Conservation (phyloP, 73 alveolate species). For the Blepharisma stoltei region DNA sequence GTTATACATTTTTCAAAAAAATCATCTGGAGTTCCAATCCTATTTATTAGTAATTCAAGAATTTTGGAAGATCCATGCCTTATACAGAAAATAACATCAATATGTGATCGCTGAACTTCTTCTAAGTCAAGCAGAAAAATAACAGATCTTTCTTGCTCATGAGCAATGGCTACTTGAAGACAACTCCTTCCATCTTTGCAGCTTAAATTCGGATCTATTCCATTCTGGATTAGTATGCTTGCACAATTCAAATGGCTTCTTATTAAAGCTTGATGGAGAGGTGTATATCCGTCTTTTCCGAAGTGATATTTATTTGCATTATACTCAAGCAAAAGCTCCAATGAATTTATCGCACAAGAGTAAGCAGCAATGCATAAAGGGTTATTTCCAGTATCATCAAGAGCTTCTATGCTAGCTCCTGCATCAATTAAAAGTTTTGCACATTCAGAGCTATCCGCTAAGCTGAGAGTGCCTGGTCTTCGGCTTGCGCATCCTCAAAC, state of each 20-base stretch:
- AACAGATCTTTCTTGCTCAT: too few relatives aligned
- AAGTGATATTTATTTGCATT: not conserved
- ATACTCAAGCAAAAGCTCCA: not conserved
- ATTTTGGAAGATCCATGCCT: not conserved
- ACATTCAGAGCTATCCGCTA: not conserved
- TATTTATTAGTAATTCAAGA: not conserved
- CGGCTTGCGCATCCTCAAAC: not conserved
- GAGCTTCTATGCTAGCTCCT: not conserved
- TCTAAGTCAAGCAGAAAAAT: not conserved
- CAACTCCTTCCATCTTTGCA: conserved; percentile 68
- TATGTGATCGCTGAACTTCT: not conserved
- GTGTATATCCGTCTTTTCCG: not conserved
- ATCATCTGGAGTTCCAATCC: not conserved
- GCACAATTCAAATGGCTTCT: too few relatives aligned
- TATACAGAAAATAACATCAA: not conserved
- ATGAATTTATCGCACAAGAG: not conserved
- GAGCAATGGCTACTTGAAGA: too few relatives aligned
- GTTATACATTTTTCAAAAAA: too few relatives aligned
- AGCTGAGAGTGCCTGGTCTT: not conserved
- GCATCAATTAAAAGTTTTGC: conserved; percentile 12
- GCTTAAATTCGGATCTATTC: conserved; percentile 65
- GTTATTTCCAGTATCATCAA: not conserved
- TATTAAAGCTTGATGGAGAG: not conserved
- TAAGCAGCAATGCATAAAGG: conserved; percentile 12
- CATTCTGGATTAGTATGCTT: conserved; percentile 43